Evolutionary conservation across 176 grass and related monocot species (phyloP).

Genomic region (Themeda triandra): DNA sequence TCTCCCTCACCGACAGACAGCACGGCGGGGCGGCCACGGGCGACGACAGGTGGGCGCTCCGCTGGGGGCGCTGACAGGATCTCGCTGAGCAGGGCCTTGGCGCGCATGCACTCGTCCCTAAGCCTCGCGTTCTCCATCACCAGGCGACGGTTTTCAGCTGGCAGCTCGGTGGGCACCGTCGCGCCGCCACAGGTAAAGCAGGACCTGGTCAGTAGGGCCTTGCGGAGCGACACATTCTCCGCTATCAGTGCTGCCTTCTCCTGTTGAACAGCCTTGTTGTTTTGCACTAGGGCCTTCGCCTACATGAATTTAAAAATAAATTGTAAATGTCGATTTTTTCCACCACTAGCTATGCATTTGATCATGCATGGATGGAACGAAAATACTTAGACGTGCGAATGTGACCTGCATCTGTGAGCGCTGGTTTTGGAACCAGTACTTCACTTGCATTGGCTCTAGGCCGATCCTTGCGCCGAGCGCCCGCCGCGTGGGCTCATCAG

Average conservation of each 20-base stretch:
- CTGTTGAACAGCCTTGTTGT: neutral
- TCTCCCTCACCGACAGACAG: rapidly evolving
- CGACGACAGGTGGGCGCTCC: neutral
- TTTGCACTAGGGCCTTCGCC: neutral
- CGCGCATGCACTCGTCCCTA: neutral
- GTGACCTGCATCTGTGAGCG: neutral
- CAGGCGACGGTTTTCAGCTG: neutral
- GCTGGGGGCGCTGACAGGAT: neutral
- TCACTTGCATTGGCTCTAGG: neutral
- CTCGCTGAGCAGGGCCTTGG: neutral
- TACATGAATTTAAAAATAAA: neutral
- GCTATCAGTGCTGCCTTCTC: neutral
- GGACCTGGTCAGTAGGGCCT: neutral
- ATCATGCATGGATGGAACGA: neutral
- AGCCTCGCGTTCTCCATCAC: neutral
- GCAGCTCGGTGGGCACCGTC: neutral
- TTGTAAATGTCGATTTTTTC: neutral
- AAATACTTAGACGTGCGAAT: neutral
- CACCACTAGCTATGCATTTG: neutral
- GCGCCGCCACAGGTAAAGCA: neutral
- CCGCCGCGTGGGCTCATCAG: neutral
- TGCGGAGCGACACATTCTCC: neutral
- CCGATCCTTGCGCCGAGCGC: neutral
- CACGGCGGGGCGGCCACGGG: too few species aligned
- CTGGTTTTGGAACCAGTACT: slow-evolving; percentile 31